Conservation (phyloP, 2,329 filamentous ascomycete genomes). For the Cercospora sp. region DNA sequence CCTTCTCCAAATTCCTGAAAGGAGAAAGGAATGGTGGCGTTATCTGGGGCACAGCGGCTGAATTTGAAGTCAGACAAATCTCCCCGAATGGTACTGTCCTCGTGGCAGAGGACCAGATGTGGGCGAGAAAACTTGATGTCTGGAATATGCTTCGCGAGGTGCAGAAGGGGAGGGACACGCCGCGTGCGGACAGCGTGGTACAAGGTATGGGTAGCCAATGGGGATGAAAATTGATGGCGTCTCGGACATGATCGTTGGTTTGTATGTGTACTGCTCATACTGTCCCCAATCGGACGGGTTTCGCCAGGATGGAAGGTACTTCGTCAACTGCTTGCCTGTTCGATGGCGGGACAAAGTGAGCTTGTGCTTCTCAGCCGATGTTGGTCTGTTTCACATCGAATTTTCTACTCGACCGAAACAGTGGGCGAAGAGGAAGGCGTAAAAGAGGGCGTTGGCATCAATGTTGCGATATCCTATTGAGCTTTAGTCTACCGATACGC, state of each 20-base stretch:
- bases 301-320: not conserved
- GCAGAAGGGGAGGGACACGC: conserved; percentile 11
- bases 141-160: conserved; percentile 23
- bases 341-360: not conserved
- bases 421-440: not conserved
- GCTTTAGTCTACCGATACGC: not conserved
- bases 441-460: not conserved
- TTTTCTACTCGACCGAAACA: not conserved
- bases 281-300: not conserved
- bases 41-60: conserved; percentile 23
- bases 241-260: not conserved
- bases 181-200: conserved; percentile 10
- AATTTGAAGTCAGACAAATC: conserved; percentile 22
- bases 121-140: conserved; percentile 18
- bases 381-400: not conserved
- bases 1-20: conserved; percentile 22
- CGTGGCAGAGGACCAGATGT: conserved; percentile 18
- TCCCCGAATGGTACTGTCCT: conserved; percentile 14
- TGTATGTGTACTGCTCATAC: not conserved
- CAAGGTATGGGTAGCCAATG: conserved; percentile 8
- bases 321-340: not conserved
- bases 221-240: not conserved
- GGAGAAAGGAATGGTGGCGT: conserved; percentile 14
- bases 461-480: not conserved
- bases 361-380: not conserved